Base-by-base conservation (phyloP, 345 rosid genomes). In the Mallotus nudiflorus region DNA sequence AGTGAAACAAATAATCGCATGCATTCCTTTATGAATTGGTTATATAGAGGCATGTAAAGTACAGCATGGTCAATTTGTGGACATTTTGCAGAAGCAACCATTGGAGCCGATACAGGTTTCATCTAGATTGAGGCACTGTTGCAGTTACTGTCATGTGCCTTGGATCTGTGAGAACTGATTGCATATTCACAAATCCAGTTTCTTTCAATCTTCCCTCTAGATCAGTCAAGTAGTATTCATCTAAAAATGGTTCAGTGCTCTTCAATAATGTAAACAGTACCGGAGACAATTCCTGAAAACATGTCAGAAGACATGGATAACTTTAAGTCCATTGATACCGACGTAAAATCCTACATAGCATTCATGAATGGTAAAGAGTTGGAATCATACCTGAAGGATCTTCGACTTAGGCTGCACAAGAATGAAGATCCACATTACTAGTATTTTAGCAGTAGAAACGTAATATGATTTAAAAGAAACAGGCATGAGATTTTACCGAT, bases 231-330 rank as follows among this genome's bases (percentile, higher is more conserved):
- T 65, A 82, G 70, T 82, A 85, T 63, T 85, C 90, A 11, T 88
- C 83, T 9, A 88, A 56, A 72, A 70, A 84, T 58, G 92, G 92
- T 39, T 88, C 88, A 0, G 92, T 86, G 75, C 88, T 88, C 85
- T 81, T 86, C 80, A 85, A 25, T 57, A 84, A 69, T 24, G 87
- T 83, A 64, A 88, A 83, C 70, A 86, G 80, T 39, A 82, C 88
- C 2, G 90, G 88, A 53, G 92, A 73, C 66, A 88, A 40, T 62
- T 83, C 87, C 90, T 88, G 68, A 27, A 46, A 44, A 55, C 9
- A 40, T 40, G 27, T 20, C 10, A 37, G 48, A 55, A 57, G 50
- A 22, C 39, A 14, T 37, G n/a, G n/a, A n/a, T n/a, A 44, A 37
- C 22, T 19, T 35, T 50, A 37, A 49, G 22, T 24, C 19, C 31